These are phyloP conservation scores for Pisolithus orientalis DNA, from an alignment of 768 basidiomycete genomes.

Conservation along the genomic window DNA sequence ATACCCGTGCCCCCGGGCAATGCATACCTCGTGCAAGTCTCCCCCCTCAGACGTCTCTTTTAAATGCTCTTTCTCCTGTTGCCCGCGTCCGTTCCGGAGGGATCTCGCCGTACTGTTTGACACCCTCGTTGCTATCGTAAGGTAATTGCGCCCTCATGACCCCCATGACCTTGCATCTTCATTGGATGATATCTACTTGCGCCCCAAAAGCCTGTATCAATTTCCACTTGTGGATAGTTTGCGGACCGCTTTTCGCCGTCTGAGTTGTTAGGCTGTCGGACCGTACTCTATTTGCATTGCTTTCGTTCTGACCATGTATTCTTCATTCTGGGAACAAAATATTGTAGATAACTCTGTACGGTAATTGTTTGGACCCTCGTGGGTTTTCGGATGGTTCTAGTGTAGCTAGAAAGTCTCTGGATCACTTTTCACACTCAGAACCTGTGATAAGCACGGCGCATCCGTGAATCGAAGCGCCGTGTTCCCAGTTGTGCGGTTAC, in stretches of 20 bases:
- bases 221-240: constrained; percentile 24
- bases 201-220: constrained; percentile 6
- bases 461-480: constrained; percentile 78
- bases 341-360: constrained; percentile 29
- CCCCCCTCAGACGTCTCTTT: constrained; percentile 33
- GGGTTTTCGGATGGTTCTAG: constrained; percentile 29
- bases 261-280: constrained; percentile 7
- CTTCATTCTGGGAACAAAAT: constrained; percentile 14
- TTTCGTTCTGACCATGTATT: constrained; percentile 14
- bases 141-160: constrained; percentile 16
- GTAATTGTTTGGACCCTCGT: constrained; percentile 20
- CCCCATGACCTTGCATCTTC: constrained; percentile 12
- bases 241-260: constrained; percentile 14
- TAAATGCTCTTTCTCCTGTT: constrained; percentile 38
- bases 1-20: constrained; percentile 28
- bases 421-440: constrained; percentile 63
- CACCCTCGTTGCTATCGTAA: constrained; percentile 28
- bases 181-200: constrained; percentile 13
- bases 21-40: constrained; percentile 30
- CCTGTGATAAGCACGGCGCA: constrained; percentile 62
- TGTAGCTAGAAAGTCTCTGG: constrained; percentile 43
- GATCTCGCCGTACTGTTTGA: constrained; percentile 25
- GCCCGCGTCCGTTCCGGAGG: constrained; percentile 16
- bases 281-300: constrained; percentile 14
- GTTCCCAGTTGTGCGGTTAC: constrained; percentile 65